Evolutionary conservation across 2,329 filamentous ascomycete genomes (phyloP).

Genomic region (Talaromyces sp.): DNA sequence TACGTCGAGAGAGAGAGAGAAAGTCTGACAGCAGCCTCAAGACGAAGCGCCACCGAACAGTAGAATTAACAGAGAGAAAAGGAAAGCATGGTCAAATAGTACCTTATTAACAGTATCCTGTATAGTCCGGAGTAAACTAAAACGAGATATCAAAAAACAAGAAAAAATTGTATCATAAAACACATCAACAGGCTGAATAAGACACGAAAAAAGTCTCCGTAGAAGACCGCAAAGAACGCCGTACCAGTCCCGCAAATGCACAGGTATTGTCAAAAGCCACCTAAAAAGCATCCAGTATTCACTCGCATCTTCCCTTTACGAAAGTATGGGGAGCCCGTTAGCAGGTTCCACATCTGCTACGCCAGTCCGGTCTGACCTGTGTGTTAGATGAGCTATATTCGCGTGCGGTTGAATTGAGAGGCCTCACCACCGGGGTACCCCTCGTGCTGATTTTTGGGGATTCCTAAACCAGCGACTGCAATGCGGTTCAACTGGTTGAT

Average conservation of each 20-base stretch:
- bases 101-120: neutral
- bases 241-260: neutral
- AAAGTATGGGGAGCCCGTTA: neutral
- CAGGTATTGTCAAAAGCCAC: neutral
- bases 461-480: constrained; percentile 37
- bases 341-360: neutral
- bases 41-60: neutral
- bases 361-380: neutral
- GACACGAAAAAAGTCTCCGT: neutral
- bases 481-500: constrained; percentile 39
- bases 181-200: neutral
- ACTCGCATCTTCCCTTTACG: neutral
- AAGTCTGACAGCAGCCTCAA: neutral
- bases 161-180: neutral
- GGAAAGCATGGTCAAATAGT: neutral
- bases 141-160: neutral
- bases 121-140: neutral
- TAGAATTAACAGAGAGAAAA: neutral
- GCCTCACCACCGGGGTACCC: neutral
- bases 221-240: neutral
- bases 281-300: neutral
- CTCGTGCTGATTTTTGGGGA: constrained; percentile 30
- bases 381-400: neutral
- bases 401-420: neutral
- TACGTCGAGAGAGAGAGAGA: neutral